These are phyloP conservation scores for Torulaspora microellipsoides DNA, from an alignment of 805 yeast species.

Conservation along the genomic window DNA sequence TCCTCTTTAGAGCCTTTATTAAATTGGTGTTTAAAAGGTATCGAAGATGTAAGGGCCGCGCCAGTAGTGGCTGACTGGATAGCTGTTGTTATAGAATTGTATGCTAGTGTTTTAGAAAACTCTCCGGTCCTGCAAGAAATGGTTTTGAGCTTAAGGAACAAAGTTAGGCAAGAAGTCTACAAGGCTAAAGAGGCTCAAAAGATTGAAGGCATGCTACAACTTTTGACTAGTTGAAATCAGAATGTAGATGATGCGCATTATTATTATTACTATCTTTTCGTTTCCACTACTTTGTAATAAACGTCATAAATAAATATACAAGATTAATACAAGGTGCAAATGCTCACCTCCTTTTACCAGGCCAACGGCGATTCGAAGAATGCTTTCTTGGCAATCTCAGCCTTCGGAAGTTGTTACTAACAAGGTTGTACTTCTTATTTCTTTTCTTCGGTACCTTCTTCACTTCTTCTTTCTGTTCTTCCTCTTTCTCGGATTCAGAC, in stretches of 20 bases:
- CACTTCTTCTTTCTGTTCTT: conserved; percentile 28
- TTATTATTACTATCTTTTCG: neutral
- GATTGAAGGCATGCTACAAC: conserved; percentile 89
- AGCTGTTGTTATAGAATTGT: conserved; percentile 66
- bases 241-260: neutral
- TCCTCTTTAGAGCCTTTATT: conserved; percentile 77
- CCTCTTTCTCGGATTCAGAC: conserved; percentile 1
- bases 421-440: conserved; percentile 31
- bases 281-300: no score
- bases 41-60: conserved; percentile 74
- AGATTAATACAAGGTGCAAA: no score
- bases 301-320: no score
- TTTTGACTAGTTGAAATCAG: conserved; percentile 47
- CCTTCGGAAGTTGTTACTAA: conserved; percentile 49
- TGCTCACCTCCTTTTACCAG: conserved; percentile 28
- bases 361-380: conserved; percentile 40
- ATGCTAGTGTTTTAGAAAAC: conserved; percentile 65
- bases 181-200: conserved; percentile 84
- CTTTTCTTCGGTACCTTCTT: conserved; percentile 17
- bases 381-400: conserved; percentile 48
- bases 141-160: conserved; percentile 53
- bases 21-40: conserved; percentile 71
- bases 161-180: conserved; percentile 62
- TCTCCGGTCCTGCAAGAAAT: conserved; percentile 76
- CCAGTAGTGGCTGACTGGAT: conserved; percentile 66